phyloP scores from a whole-genome alignment of 257 asterid species.

The Catharanthus roseus region DNA sequence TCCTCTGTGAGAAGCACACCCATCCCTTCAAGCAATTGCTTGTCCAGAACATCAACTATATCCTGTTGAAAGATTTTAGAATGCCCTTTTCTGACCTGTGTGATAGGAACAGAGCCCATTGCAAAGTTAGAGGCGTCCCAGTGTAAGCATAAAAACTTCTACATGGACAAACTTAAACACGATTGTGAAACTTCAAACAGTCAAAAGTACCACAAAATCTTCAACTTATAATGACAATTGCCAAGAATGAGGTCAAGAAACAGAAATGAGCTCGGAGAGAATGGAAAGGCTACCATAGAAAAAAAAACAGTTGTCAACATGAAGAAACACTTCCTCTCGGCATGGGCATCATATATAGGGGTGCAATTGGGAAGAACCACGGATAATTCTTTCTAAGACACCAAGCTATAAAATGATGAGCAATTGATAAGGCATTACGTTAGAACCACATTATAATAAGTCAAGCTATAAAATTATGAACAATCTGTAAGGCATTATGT shows the following conservation, averaged over 20 bases:
- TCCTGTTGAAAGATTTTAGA: constrained; percentile 80
- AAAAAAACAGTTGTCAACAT: neutral
- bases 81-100: constrained; percentile 85
- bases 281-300: neutral
- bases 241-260: neutral
- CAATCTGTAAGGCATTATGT: neutral
- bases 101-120: constrained; percentile 1
- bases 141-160: neutral
- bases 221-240: neutral
- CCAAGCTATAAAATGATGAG: neutral
- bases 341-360: neutral
- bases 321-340: neutral
- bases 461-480: too few species aligned
- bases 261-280: neutral
- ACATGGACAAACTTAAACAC: neutral
- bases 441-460: too few species aligned
- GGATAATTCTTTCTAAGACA: neutral
- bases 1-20: constrained; percentile 99
- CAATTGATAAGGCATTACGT: too few species aligned
- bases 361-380: neutral
- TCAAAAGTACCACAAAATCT: neutral
- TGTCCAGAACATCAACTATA: constrained; percentile 86
- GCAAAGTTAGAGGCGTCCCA: neutral
- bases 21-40: constrained; percentile 99
- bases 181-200: neutral